Base-by-base conservation (phyloP, 805 yeast species). In the Zygosaccharomyces lentus region DNA sequence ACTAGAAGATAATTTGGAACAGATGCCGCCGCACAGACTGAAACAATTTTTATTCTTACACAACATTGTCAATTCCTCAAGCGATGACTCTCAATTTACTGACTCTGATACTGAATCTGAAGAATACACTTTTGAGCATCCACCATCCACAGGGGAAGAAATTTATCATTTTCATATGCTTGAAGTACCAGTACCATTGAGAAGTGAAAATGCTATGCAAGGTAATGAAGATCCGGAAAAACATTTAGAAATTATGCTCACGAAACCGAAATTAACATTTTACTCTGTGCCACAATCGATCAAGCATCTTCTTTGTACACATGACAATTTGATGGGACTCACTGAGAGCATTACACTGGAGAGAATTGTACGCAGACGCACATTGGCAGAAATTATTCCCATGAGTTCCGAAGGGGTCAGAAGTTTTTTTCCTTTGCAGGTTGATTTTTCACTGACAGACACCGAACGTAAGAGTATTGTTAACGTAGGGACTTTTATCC, bases 41-140 rank as follows among this genome's bases (percentile, higher is more conserved):
- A 45, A 48, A 23, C 51, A 48, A 37, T 48, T 48, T 19, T 15
- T 48, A 13, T 48, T 48, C n/a, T 15, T 48, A 37, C 51, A 48
- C 34, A 31, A 30, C 19, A 45, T 42, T n/a, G 41, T 42, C 2
- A 48, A 48, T 37, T 45, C 48, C 13, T 45, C 48, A 15, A 48
- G 51, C 21, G 51, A 48, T 16, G 48, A 48, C 29, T 48, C 51
- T 19, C 43, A 45, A 24, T 45, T 45, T 34, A 30, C 38, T 9
- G 42, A 27, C 13, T 26, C 46, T 3, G 51, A 41, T 4, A 36
- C 40, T 29, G 46, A 43, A 2, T 25, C 40, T 2, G 31, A 23
- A 4, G 40, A 32, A 10, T 25, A 27, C 34, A 27, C 24, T 23
- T 17, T 44, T n/a, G 16, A 34, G 19, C 24, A 21, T 23, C 48